Conservation (phyloP, 768 basidiomycete genomes). For the Psilocybe subaeruginosa region DNA sequence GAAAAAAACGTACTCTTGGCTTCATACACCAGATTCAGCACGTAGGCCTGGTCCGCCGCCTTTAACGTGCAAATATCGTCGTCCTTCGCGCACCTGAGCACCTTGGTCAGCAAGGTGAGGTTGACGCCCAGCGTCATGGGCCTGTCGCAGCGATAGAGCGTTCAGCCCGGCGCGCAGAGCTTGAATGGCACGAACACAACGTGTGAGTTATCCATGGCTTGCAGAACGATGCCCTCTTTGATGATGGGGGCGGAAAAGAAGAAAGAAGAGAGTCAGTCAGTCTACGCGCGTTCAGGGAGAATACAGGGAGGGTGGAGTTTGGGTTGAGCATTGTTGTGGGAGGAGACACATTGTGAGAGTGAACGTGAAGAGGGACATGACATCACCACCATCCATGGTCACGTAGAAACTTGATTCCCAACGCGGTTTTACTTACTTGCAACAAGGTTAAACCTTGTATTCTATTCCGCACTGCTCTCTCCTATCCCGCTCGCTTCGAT, state of each 20-base stretch:
- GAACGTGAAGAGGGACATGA: conserved; percentile 30
- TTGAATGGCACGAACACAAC: conserved; percentile 91
- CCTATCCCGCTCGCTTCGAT: neutral
- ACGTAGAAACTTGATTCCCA: conserved; percentile 5
- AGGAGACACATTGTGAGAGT: conserved; percentile 9
- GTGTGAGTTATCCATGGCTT: conserved; percentile 99
- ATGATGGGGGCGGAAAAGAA: no score
- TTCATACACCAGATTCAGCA: conserved; percentile 88
- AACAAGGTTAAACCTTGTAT: neutral
- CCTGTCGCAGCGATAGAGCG: conserved; percentile 76
- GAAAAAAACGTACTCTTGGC: conserved; percentile 69
- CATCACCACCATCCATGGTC: conserved; percentile 21
- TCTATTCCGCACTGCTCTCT: neutral
- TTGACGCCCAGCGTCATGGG: conserved; percentile 92
- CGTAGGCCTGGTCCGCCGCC: conserved; percentile 88
- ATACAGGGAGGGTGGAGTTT: conserved; percentile 51
- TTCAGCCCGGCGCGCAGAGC: no score
- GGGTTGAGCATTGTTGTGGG: conserved; percentile 76
- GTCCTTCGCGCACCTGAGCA: conserved; percentile 96
- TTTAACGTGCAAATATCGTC: conserved; percentile 83
- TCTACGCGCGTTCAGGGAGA: no score
- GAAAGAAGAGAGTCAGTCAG: neutral
- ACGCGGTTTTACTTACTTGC: no score
- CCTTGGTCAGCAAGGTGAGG: conserved; percentile 87
- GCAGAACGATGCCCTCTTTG: conserved; percentile 90